phyloP scores from a whole-genome alignment of 345 rosid genomes.

The Mallotus nudiflorus region DNA sequence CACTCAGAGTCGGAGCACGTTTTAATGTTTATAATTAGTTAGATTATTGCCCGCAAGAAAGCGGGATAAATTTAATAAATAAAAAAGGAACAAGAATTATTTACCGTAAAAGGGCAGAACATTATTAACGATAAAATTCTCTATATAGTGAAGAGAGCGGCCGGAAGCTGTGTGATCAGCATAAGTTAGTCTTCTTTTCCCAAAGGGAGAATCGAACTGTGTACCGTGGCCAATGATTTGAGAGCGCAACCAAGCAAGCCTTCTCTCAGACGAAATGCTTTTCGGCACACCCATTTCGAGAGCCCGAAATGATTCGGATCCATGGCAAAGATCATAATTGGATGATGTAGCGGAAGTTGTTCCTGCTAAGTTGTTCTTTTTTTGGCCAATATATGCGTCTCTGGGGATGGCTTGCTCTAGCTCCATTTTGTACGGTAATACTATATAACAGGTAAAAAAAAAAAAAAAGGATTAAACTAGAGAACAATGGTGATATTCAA shows the following conservation, averaged over 20 bases:
- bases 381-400: background rate
- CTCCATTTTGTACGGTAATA: constrained; percentile 1
- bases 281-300: constrained; percentile 34
- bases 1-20: too few relatives aligned
- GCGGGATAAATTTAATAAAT: background rate
- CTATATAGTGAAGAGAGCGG: constrained; percentile 49
- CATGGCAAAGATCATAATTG: background rate
- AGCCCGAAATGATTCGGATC: constrained; percentile 13
- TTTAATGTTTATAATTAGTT: too few relatives aligned
- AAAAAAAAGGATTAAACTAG: too few relatives aligned
- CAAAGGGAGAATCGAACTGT: constrained; percentile 54
- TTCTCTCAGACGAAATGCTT: constrained; percentile 21
- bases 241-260: constrained; percentile 48
- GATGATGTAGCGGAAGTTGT: background rate
- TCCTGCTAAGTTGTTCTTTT: too few relatives aligned
- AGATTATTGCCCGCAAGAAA: too few relatives aligned
- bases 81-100: background rate
- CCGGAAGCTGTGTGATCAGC: constrained; percentile 70
- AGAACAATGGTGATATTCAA: too few relatives aligned
- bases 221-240: constrained; percentile 45
- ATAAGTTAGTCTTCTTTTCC: constrained; percentile 44
- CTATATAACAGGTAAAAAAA: too few relatives aligned
- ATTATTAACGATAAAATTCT: constrained; percentile 44
- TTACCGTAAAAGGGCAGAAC: constrained; percentile 62
- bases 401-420: background rate